Conservation (phyloP, 2,329 filamentous ascomycete species). For the Rhynchosporium agropyri region DNA sequence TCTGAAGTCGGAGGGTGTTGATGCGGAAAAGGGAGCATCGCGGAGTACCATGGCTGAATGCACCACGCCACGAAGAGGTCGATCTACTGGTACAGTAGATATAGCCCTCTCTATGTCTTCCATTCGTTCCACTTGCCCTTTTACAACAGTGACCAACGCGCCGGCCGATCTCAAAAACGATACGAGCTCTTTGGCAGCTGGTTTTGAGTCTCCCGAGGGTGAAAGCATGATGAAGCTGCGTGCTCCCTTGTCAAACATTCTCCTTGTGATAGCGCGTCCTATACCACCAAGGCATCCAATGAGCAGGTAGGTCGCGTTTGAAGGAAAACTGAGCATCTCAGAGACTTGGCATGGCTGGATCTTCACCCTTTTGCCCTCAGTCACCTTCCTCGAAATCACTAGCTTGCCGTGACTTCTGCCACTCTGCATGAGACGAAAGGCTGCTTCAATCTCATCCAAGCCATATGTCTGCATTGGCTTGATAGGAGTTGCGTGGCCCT, state of each 20-base stretch:
- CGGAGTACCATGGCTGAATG: conserved; percentile 25
- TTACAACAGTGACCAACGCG: no score
- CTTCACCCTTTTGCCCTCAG: not conserved
- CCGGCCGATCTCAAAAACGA: no score
- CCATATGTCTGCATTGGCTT: conserved; percentile 24
- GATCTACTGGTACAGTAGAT: no score
- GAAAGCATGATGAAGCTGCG: no score
- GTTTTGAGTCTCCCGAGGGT: no score
- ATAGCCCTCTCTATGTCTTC: no score
- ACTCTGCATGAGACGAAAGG: conserved; percentile 43
- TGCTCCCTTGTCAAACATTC: no score
- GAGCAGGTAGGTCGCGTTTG: conserved; percentile 32
- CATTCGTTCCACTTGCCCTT: no score
- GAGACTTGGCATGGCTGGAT: not conserved
- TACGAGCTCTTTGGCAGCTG: no score
- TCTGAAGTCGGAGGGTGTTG: conserved; percentile 27
- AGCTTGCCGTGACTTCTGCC: conserved; percentile 50
- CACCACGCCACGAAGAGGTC: conserved; percentile 27
- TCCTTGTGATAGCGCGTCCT: conserved; percentile 22
- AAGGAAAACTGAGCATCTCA: conserved; percentile 29
- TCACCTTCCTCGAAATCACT: conserved; percentile 28
- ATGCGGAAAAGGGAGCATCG: conserved; percentile 15
- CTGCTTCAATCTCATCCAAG: conserved; percentile 38
- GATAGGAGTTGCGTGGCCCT: conserved; percentile 29
- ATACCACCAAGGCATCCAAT: conserved; percentile 34